Percentiles rank a stretch among this genome's conserved stretches.
Evolutionary conservation across 805 yeast species (phyloP).

Genomic region (Candida ovalis): DNA sequence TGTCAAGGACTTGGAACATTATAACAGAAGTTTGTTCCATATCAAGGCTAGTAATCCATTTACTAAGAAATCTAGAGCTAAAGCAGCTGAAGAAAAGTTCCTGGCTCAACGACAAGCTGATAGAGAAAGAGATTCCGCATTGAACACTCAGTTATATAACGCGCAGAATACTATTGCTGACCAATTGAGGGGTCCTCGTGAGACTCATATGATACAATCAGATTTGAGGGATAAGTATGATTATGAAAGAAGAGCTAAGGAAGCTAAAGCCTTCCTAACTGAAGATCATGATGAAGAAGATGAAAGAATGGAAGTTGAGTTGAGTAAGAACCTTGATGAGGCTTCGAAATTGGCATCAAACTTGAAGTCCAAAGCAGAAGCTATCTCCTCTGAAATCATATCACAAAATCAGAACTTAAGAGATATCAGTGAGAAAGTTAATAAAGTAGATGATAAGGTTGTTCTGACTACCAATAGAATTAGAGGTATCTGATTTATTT

Average conservation of each 20-base stretch:
- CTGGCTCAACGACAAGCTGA: conserved; percentile 42
- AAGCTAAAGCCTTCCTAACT: conserved; percentile 70
- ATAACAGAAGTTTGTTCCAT: conserved; percentile 77
- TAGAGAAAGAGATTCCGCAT: conserved; percentile 25
- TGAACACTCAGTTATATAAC: conserved; percentile 24
- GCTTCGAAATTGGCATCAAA: conserved; percentile 65
- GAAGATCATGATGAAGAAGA: conserved; percentile 86
- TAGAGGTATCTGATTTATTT: conserved; percentile 25
- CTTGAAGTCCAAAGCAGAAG: conserved; percentile 66
- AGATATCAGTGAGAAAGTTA: conserved; percentile 79
- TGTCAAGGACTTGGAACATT: conserved; percentile 71
- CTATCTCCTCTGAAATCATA: conserved; percentile 73
- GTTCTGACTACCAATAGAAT: conserved; percentile 29
- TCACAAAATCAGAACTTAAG: conserved; percentile 72
- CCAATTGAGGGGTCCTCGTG: conserved; percentile 43
- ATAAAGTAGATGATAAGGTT: conserved; percentile 76
- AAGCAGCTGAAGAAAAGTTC: conserved; percentile 68
- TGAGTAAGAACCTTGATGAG: conserved; percentile 78
- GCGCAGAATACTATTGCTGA: conserved; percentile 30
- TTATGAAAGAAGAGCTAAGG: conserved; percentile 48
- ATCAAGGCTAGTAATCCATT: conserved; percentile 85
- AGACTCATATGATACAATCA: conserved; percentile 15
- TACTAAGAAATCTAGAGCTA: conserved; percentile 71
- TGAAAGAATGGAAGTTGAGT: conserved; percentile 86
- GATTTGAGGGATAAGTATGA: conserved; percentile 41